Evolutionary conservation across 192 early-diverging fungal genomes (phyloP).

Genomic region (Rhizophlyctis rosea): DNA sequence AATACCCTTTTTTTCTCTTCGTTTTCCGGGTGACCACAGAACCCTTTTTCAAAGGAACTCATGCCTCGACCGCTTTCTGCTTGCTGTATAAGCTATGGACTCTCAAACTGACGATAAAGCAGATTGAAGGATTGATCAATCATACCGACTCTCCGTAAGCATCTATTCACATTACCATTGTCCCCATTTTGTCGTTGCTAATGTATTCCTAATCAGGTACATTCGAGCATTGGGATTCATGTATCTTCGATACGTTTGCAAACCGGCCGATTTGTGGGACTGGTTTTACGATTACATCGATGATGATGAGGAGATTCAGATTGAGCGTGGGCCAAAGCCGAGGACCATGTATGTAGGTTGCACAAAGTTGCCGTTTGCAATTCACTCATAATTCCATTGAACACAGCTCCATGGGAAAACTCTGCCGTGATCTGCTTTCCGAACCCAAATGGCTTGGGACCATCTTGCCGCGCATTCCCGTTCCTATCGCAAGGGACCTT

Average conservation of each 20-base stretch:
- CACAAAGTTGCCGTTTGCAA: not conserved
- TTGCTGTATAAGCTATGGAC: slow-evolving; percentile 84
- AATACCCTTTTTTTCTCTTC: no score
- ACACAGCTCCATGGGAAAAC: slow-evolving; percentile 73
- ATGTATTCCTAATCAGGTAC: slow-evolving; percentile 44
- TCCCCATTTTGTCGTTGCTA: not conserved
- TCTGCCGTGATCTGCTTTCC: slow-evolving; percentile 62
- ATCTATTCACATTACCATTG: slow-evolving; percentile 1
- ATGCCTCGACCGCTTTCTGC: slow-evolving; percentile 78
- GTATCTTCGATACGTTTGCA: slow-evolving; percentile 79
- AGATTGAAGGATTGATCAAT: slow-evolving; percentile 73
- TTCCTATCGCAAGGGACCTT: slow-evolving; percentile 73
- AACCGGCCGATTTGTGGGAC: slow-evolving; percentile 70
- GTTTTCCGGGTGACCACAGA: no score
- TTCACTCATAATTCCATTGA: no score
- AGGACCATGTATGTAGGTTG: slow-evolving; percentile 46
- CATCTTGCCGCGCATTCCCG: slow-evolving; percentile 79
- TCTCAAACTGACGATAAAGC: slow-evolving; percentile 67
- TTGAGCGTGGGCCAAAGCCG: slow-evolving; percentile 57
- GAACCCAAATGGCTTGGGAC: slow-evolving; percentile 78
- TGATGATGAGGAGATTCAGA: slow-evolving; percentile 70
- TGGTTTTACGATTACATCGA: slow-evolving; percentile 77
- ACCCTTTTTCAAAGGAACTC: slow-evolving; percentile 76
- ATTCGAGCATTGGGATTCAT: slow-evolving; percentile 76
- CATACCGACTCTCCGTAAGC: slow-evolving; percentile 73